Evolutionary conservation across 2,329 filamentous ascomycete species (phyloP).

Genomic region (Talaromyces sp.): DNA sequence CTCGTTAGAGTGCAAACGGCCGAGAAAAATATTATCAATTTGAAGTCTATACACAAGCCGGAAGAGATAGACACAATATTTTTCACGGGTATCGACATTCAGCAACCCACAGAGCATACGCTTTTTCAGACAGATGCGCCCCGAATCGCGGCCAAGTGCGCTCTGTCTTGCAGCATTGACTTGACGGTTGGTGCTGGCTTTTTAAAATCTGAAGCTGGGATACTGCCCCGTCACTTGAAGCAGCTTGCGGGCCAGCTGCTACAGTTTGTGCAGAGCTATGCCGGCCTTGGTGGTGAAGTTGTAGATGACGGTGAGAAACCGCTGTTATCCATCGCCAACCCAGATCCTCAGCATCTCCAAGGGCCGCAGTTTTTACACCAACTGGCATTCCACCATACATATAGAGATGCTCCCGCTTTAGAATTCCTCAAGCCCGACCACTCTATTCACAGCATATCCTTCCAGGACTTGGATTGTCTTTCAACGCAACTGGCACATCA

Average conservation of each 20-base stretch:
- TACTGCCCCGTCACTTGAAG: conserved; percentile 20
- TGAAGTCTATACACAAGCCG: conserved; percentile 13
- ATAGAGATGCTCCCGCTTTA: conserved; percentile 50
- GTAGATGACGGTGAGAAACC: conserved; percentile 9
- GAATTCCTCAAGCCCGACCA: conserved; percentile 57
- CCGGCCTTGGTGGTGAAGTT: conserved; percentile 12
- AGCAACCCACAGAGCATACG: background rate
- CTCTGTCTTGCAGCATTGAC: conserved; percentile 22
- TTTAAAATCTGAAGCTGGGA: conserved; percentile 22
- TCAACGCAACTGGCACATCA: conserved; percentile 54
- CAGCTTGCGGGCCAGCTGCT: conserved; percentile 27
- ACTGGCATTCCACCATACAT: conserved; percentile 49
- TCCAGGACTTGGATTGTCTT: conserved; percentile 56
- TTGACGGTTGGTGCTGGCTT: conserved; percentile 18
- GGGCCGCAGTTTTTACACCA: conserved; percentile 59
- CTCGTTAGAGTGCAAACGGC: conserved; percentile 24
- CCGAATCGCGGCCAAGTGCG: conserved; percentile 11
- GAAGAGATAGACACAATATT: conserved; percentile 10
- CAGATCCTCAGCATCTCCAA: conserved; percentile 45
- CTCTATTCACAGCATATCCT: conserved; percentile 51
- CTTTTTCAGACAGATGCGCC: background rate
- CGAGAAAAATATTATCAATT: conserved; percentile 15
- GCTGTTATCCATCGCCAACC: conserved; percentile 55
- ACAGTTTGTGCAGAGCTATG: conserved; percentile 21
- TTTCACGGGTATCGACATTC: conserved; percentile 18